Evolutionary conservation across 768 basidiomycete genomes (phyloP).

Genomic region (Botryobasidium botryosum): DNA sequence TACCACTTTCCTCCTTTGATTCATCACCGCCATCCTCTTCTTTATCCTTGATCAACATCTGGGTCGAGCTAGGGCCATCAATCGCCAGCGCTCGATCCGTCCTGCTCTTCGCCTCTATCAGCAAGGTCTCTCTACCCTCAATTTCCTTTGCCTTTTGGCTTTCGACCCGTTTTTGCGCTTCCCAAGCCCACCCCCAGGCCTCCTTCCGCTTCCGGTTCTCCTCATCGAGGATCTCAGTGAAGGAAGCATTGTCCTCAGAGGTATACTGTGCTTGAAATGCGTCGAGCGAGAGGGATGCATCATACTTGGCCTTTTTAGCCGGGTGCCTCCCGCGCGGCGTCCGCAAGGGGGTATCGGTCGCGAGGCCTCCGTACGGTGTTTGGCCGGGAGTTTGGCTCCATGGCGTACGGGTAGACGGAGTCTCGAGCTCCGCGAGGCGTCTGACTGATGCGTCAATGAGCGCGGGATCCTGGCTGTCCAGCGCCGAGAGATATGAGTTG

Average conservation of each 20-base stretch:
- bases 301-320: slow-evolving; percentile 27
- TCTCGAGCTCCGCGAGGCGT: slow-evolving; percentile 45
- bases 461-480: slow-evolving; percentile 55
- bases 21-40: slow-evolving; percentile 11
- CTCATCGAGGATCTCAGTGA: slow-evolving; percentile 77
- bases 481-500: slow-evolving; percentile 69
- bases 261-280: slow-evolving; percentile 83
- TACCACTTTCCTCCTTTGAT: slow-evolving; percentile 8
- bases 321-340: slow-evolving; percentile 14
- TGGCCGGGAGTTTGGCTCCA: slow-evolving; percentile 30
- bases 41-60: slow-evolving; percentile 8
- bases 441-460: slow-evolving; percentile 65
- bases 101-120: slow-evolving; percentile 38
- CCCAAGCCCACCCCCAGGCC: slow-evolving; percentile 85
- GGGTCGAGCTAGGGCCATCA: background rate
- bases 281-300: slow-evolving; percentile 54
- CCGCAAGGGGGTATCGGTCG: slow-evolving; percentile 50
- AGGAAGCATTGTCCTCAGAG: slow-evolving; percentile 94
- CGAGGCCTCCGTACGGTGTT: slow-evolving; percentile 45
- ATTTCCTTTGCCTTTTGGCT: slow-evolving; percentile 45
- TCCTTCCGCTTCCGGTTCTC: slow-evolving; percentile 75
- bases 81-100: background rate
- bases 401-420: slow-evolving; percentile 27
- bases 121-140: slow-evolving; percentile 46
- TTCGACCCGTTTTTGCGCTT: slow-evolving; percentile 71